Evolutionary conservation across 805 yeast genomes (phyloP), one percentile per base, ranked within the genome.

Genomic region (Metschnikowia picachoensis): DNA sequence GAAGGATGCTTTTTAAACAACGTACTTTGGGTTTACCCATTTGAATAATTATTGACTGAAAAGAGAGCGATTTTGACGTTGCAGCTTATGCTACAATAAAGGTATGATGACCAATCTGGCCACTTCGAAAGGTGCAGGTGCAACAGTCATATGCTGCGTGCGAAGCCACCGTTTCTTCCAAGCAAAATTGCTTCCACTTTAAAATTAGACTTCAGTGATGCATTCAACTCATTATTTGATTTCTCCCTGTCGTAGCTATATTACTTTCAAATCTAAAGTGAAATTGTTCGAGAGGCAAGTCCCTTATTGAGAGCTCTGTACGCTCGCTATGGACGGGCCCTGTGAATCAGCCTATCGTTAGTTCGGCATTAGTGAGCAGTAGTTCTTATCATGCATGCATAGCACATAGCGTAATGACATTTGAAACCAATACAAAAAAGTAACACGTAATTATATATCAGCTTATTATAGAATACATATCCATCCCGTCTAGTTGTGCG

Each of bases 11-110:
- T 11, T 31, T 30, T 30, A 7, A 12, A 30, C 1, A 7, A 61
- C 69, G 16, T 62, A 65, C 69, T 45, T 61, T 65, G 25, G 70
- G 70, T 47, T 55, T 63, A 17, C 61, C 70, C 70, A 65, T 65
- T 13, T 35, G 28, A 16, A 9, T 15, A 16, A 33, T 7, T 33
- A 15, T 10, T 6, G 14, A 33, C 12, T 14, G 15, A 14, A 15
- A 20, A 20, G 17, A 15, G 17, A 15, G 12, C 16, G 17, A 33
- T 6, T 14, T 33, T n/a, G 16, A 33, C 14, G 5, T 35, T 20
- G 16, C 11, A 25, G 38, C 2, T 16, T 25, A 35, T 25, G 38
- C 8, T 11, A 8, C n/a, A 12, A 38, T 5, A n/a, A 30, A 28
- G 34, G 14, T 13, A 20, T 37, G 35, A 33, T 33, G 14, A 35